A percentile compares a stretch with the other conserved stretches of the same genome.
Conservation (phyloP, 371 early-diverging fungal genomes). For the Mucor saturninus region DNA sequence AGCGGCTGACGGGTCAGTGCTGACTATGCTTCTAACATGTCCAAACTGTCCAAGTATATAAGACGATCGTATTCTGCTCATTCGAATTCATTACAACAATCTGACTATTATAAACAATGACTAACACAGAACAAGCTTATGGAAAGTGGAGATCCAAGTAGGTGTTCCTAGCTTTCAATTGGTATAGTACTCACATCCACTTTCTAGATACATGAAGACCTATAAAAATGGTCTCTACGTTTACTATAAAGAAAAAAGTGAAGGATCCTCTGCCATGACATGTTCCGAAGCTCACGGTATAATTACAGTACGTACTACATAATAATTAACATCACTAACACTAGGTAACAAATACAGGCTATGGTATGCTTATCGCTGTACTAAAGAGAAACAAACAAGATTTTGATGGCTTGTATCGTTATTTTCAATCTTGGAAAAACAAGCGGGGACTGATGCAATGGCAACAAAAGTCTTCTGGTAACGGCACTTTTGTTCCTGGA, state of each 20-base stretch:
- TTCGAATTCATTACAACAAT: too few species aligned
- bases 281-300: slow-evolving; percentile 59
- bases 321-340: neutral
- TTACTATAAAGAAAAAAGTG: slow-evolving; percentile 52
- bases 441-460: slow-evolving; percentile 63
- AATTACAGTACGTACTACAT: neutral
- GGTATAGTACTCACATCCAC: neutral
- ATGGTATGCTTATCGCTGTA: slow-evolving; percentile 68
- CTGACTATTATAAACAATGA: too few species aligned
- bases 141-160: slow-evolving; percentile 10
- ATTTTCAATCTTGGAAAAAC: slow-evolving; percentile 60
- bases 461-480: slow-evolving; percentile 55
- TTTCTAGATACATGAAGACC: slow-evolving; percentile 45
- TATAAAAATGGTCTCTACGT: slow-evolving; percentile 50
- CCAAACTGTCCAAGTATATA: too few species aligned
- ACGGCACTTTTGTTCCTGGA: slow-evolving; percentile 47
- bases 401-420: slow-evolving; percentile 64
- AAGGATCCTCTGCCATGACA: slow-evolving; percentile 45
- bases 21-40: too few species aligned
- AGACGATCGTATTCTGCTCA: too few species aligned
- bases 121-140: neutral
- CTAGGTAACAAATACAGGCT: slow-evolving; percentile 36
- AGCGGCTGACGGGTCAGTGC: too few species aligned
- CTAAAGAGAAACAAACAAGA: slow-evolving; percentile 62
- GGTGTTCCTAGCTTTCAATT: neutral